Conservation (phyloP, 2,329 filamentous ascomycete species). For the Fusarium sp. region DNA sequence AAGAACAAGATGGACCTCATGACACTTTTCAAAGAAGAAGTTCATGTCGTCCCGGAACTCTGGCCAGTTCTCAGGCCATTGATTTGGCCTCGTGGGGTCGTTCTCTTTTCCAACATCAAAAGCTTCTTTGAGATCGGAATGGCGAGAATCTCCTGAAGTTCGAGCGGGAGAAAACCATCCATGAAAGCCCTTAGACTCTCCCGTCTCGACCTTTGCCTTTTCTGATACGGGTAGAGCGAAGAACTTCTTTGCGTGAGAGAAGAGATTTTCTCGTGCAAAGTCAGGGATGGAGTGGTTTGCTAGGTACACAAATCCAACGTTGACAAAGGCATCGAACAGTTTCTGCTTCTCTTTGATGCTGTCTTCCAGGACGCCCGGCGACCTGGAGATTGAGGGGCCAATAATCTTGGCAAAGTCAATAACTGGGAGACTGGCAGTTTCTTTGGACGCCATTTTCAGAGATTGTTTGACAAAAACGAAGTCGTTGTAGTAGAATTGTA, state of each 20-base stretch:
- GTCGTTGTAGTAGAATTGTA: neutral
- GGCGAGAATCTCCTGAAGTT: neutral
- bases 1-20: neutral
- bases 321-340: neutral
- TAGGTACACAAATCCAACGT: neutral
- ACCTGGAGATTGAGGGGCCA: neutral
- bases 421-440: neutral
- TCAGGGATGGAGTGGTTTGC: neutral
- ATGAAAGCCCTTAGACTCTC: neutral
- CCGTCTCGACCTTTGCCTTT: neutral
- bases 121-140: neutral
- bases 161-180: neutral
- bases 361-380: neutral
- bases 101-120: neutral
- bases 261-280: neutral
- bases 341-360: neutral
- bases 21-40: neutral
- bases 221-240: neutral
- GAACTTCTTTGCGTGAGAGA: neutral
- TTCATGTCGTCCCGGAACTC: neutral
- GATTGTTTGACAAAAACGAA: accelerated
- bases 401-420: neutral
- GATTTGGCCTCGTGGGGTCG: neutral
- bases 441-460: neutral
- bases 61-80: neutral